Percentiles rank a stretch among this genome's conserved stretches.
Evolutionary conservation across 371 early-diverging fungal genomes (phyloP).

Genomic region (Blastocladiella emersonii): DNA sequence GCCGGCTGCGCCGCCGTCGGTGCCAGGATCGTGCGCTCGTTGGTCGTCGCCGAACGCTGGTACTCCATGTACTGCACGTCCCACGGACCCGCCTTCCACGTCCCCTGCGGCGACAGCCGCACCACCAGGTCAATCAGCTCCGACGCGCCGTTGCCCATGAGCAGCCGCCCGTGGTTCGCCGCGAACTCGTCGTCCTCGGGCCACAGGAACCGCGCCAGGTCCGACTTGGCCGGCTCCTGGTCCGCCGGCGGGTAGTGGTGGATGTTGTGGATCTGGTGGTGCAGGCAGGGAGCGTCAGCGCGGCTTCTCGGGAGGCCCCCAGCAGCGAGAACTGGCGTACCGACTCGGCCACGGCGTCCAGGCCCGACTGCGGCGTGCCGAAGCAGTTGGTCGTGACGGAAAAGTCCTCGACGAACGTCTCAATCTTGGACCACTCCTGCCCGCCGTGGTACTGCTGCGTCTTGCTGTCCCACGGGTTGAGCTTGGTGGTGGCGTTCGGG

Average conservation of each 20-base stretch:
- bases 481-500: not conserved
- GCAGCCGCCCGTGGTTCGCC: conserved; percentile 31
- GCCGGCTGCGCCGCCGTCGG: conserved; percentile 22
- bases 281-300: not conserved
- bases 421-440: conserved; percentile 64
- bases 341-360: conserved; percentile 32
- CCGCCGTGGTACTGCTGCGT: conserved; percentile 58
- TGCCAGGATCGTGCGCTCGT: conserved; percentile 42
- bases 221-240: conserved; percentile 72
- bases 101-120: conserved; percentile 48
- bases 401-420: conserved; percentile 75
- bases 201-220: conserved; percentile 67
- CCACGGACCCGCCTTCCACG: conserved; percentile 73
- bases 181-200: conserved; percentile 22
- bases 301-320: not conserved
- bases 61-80: conserved; percentile 74
- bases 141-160: conserved; percentile 74
- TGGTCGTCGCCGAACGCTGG: conserved; percentile 61
- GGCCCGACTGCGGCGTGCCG: conserved; percentile 56
- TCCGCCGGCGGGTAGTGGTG: conserved; percentile 78
- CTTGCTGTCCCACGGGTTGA: not conserved
- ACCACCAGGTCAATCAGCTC: conserved; percentile 72
- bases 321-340: not conserved
- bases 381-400: conserved; percentile 74
- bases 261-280: conserved; percentile 23